Percentiles rank a stretch among this genome's conserved stretches.
Evolutionary conservation across 2,329 filamentous ascomycete genomes (phyloP).

Genomic region (Aspergillus ochraceus): DNA sequence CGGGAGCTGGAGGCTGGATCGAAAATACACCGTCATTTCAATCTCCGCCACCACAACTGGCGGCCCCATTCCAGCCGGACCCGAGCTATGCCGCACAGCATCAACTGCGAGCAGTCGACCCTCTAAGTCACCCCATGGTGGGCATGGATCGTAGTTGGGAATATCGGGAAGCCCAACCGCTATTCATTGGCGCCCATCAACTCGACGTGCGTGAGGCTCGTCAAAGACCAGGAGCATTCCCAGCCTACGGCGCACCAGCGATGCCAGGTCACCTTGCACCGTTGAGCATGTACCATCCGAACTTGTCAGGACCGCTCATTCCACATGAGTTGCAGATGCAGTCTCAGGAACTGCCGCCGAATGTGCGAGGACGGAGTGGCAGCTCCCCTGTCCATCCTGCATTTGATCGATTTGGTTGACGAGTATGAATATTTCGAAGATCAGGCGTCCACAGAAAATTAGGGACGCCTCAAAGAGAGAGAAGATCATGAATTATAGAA

Average conservation of each 20-base stretch:
- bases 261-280: slow-evolving; percentile 13
- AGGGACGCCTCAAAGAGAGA: neutral
- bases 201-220: slow-evolving; percentile 33
- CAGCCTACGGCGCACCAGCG: slow-evolving; percentile 14
- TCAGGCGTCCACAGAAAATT: neutral
- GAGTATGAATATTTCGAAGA: neutral
- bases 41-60: slow-evolving; percentile 1
- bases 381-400: slow-evolving; percentile 32
- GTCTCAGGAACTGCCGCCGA: slow-evolving; percentile 17
- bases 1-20: slow-evolving; percentile 24
- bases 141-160: slow-evolving; percentile 17
- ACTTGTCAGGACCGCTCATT: slow-evolving; percentile 29
- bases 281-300: slow-evolving; percentile 27
- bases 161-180: slow-evolving; percentile 11
- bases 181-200: slow-evolving; percentile 28
- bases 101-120: slow-evolving; percentile 14
- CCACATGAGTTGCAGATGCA: slow-evolving; percentile 22
- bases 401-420: slow-evolving; percentile 12
- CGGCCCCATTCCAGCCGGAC: slow-evolving; percentile 21
- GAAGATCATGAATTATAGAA: neutral
- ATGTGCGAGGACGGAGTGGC: slow-evolving; percentile 29
- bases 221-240: slow-evolving; percentile 22
- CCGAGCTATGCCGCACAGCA: slow-evolving; percentile 14
- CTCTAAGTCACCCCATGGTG: slow-evolving; percentile 22
- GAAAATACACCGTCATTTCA: slow-evolving; percentile 9